A percentile compares a stretch with the other conserved stretches of the same genome.
Conservation (phyloP, 1,284 basidiomycete species). For the Porodaedalea pini region DNA sequence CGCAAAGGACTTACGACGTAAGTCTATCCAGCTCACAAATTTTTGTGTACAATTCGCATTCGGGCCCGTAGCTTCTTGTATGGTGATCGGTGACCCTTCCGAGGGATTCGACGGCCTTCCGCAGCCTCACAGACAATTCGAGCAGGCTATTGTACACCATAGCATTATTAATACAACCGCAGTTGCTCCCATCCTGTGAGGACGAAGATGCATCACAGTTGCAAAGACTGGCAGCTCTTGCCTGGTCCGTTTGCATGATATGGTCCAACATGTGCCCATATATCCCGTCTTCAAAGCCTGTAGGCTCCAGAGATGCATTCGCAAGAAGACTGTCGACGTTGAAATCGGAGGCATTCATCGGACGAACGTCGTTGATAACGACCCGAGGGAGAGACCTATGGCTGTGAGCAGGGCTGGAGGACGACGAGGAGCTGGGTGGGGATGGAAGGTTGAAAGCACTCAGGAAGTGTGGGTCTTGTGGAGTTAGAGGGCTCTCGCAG, state of each 20-base stretch:
- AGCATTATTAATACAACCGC: slow-evolving; percentile 54
- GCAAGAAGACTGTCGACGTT: slow-evolving; percentile 11
- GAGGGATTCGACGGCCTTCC: slow-evolving; percentile 55
- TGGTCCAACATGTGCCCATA: slow-evolving; percentile 22
- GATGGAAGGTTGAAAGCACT: slow-evolving; percentile 14
- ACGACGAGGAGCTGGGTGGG: slow-evolving; percentile 12
- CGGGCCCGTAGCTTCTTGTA: slow-evolving; percentile 31
- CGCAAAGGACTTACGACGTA: slow-evolving; percentile 44
- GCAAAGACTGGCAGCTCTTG: background rate
- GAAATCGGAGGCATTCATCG: slow-evolving; percentile 2
- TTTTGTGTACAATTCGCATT: slow-evolving; percentile 49
- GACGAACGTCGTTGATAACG: background rate
- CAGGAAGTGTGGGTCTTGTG: slow-evolving; percentile 15
- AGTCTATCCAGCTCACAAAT: slow-evolving; percentile 55
- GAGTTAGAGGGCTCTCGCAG: slow-evolving; percentile 13
- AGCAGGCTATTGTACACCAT: slow-evolving; percentile 53
- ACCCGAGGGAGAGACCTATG: slow-evolving; percentile 2
- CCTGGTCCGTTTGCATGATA: slow-evolving; percentile 18
- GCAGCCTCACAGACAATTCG: slow-evolving; percentile 57
- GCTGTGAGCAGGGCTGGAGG: slow-evolving; percentile 6
- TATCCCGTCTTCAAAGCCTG: slow-evolving; percentile 14
- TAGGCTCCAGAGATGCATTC: slow-evolving; percentile 5
- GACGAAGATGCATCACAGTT: slow-evolving; percentile 25
- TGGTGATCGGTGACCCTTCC: slow-evolving; percentile 48
- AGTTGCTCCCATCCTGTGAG: slow-evolving; percentile 36